A percentile compares a stretch with the other conserved stretches of the same genome.
Conservation (phyloP, 768 basidiomycete species). For the Trametopsis cervina region DNA sequence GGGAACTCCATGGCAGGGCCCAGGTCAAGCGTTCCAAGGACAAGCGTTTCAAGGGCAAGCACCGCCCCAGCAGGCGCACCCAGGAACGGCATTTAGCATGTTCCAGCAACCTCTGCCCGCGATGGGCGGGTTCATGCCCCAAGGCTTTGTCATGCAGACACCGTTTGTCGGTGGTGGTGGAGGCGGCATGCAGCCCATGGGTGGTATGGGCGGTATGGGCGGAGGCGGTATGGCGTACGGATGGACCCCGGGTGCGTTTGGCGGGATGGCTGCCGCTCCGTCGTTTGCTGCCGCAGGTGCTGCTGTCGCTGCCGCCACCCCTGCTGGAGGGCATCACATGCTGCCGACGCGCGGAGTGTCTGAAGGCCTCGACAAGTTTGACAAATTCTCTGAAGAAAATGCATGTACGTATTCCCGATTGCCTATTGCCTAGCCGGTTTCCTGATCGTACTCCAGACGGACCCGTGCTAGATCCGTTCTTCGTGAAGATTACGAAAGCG, state of each 20-base stretch:
- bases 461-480: conserved; percentile 61
- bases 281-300: conserved; percentile 1
- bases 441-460: conserved; percentile 37
- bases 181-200: neutral
- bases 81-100: conserved; percentile 21
- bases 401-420: conserved; percentile 30
- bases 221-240: neutral
- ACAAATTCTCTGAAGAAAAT: conserved; percentile 33
- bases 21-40: neutral
- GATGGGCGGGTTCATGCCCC: conserved; percentile 9
- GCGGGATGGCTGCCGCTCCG: conserved; percentile 6
- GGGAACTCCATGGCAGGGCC: conserved; percentile 13
- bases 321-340: conserved; percentile 18
- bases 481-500: conserved; percentile 43
- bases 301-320: conserved; percentile 6
- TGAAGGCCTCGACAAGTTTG: conserved; percentile 26
- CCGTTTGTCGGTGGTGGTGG: neutral
- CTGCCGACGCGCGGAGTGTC: conserved; percentile 9
- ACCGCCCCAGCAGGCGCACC: conserved; percentile 6
- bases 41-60: neutral
- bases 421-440: neutral
- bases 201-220: neutral
- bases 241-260: conserved; percentile 4
- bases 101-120: conserved; percentile 28
- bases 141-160: conserved; percentile 2